A percentile compares a stretch with the other conserved stretches of the same genome.
Evolutionary conservation across 345 rosid species (phyloP).

Genomic region (Eucalyptus urophylla): DNA sequence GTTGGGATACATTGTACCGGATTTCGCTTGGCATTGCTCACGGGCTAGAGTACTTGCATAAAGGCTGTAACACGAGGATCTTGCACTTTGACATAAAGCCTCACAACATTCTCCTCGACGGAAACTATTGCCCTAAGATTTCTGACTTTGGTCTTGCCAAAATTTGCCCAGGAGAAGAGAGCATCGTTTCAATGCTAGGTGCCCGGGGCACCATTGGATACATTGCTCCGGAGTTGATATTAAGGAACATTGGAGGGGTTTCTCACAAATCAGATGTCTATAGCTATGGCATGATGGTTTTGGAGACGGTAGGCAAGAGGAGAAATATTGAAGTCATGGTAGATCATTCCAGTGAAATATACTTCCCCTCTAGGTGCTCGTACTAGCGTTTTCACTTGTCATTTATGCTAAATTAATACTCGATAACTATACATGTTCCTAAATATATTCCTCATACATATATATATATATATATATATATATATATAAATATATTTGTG

Average conservation of each 20-base stretch:
- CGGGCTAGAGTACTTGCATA: slow-evolving; percentile 28
- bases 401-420: background rate
- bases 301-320: too few relatives aligned
- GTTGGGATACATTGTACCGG: slow-evolving; percentile 1
- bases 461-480: too few relatives aligned
- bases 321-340: too few relatives aligned
- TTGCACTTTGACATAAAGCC: slow-evolving; percentile 36
- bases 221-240: slow-evolving; percentile 17
- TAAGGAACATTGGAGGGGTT: too few relatives aligned
- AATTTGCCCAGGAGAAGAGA: slow-evolving; percentile 10
- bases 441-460: too few relatives aligned
- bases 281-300: too few relatives aligned
- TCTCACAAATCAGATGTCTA: too few relatives aligned
- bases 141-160: slow-evolving; percentile 38
- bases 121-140: slow-evolving; percentile 22
- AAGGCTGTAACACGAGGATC: slow-evolving; percentile 12
- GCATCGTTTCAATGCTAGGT: slow-evolving; percentile 4
- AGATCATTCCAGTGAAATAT: too few relatives aligned
- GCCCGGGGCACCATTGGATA: slow-evolving; percentile 16
- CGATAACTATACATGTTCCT: too few relatives aligned
- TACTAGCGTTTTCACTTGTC: too few relatives aligned
- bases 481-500: too few relatives aligned
- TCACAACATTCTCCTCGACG: slow-evolving; percentile 26
- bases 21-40: slow-evolving; percentile 15
- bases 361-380: background rate